phyloP scores from a whole-genome alignment of 73 alveolate genomes.

The Paramecium caudatum region DNA sequence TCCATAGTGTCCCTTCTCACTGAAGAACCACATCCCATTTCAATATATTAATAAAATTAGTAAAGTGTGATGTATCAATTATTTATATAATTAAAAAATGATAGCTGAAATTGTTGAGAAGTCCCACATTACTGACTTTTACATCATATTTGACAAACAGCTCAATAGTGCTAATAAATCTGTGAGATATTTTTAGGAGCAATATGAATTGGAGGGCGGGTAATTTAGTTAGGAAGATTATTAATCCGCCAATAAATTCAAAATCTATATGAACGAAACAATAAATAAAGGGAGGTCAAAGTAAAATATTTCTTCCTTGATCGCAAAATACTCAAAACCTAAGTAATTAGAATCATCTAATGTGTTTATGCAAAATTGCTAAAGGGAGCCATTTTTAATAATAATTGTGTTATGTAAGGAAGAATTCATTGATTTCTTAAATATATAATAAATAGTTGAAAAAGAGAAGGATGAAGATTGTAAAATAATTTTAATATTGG shows the following conservation, averaged over 20 bases:
- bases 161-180: neutral
- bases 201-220: neutral
- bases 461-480: neutral
- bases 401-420: neutral
- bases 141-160: neutral
- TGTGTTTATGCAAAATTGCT: neutral
- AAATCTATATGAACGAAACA: conserved; percentile 12
- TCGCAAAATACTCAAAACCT: conserved; percentile 10
- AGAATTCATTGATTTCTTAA: neutral
- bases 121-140: neutral
- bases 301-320: neutral
- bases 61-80: too few relatives aligned
- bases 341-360: neutral
- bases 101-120: conserved; percentile 1
- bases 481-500: neutral
- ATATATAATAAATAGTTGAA: neutral
- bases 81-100: too few relatives aligned
- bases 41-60: too few relatives aligned
- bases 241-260: neutral
- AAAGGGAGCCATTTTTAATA: neutral
- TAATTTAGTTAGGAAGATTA: neutral
- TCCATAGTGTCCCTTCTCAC: neutral
- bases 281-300: conserved; percentile 23
- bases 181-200: conserved; percentile 26
- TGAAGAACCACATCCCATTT: conserved; percentile 53